Evolutionary conservation across 192 early-diverging fungal species (phyloP).

Genomic region (Coemansia sp.): DNA sequence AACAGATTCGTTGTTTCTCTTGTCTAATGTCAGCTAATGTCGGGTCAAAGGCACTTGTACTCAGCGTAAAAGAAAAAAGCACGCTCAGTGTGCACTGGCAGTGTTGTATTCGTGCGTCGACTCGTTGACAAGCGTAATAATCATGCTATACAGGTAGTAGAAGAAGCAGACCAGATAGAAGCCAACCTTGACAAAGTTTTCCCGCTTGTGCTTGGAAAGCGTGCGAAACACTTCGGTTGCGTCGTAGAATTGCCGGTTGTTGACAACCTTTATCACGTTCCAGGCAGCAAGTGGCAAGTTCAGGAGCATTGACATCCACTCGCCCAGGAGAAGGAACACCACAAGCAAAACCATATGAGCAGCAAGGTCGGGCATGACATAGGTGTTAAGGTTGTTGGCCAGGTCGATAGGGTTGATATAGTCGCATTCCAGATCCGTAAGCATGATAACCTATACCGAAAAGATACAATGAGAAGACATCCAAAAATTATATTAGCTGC

Average conservation of each 20-base stretch:
- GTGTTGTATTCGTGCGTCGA: conserved; percentile 35
- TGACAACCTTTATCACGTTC: conserved; percentile 84
- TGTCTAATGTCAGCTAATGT: neutral
- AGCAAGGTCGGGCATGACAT: conserved; percentile 91
- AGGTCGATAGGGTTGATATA: conserved; percentile 99
- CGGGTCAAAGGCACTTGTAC: neutral
- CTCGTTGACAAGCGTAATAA: conserved; percentile 59
- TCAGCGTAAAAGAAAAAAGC: neutral
- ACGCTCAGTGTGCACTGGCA: conserved; percentile 20
- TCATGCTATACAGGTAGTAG: conserved; percentile 82
- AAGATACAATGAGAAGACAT: neutral
- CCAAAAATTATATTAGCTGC: neutral
- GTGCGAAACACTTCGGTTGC: conserved; percentile 99
- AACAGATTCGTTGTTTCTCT: neutral
- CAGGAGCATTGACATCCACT: conserved; percentile 82
- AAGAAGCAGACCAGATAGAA: conserved; percentile 97
- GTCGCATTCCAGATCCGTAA: conserved; percentile 90
- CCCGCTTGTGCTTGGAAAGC: conserved; percentile 88
- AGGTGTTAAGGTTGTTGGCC: conserved; percentile 94
- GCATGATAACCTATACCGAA: conserved; percentile 65
- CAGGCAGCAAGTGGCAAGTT: conserved; percentile 87
- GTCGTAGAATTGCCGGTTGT: conserved; percentile 91
- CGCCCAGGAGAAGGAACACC: conserved; percentile 83
- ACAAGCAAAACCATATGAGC: conserved; percentile 82
- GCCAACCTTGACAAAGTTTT: conserved; percentile 95